These are phyloP conservation scores for Teratosphaeria zuluensis DNA, from an alignment of 2,329 filamentous ascomycete genomes.

Conservation along the genomic window DNA sequence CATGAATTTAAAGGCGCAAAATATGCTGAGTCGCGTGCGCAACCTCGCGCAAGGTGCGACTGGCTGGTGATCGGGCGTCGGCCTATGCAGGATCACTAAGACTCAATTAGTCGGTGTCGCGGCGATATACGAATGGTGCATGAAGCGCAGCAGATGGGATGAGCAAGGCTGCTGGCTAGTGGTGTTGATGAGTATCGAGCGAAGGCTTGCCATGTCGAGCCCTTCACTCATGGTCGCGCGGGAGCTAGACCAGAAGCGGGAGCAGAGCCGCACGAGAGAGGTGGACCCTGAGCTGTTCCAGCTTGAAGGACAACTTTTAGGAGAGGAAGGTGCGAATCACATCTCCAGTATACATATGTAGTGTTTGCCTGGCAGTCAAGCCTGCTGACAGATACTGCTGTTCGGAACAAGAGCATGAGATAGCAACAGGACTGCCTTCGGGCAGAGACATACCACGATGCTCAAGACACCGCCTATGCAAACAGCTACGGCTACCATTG, in stretches of 20 bases:
- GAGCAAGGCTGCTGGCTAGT: conserved; percentile 11
- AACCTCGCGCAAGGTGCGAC: not conserved
- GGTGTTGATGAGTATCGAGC: not conserved
- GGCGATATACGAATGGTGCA: not conserved
- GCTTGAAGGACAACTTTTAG: not conserved
- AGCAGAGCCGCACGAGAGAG: not conserved
- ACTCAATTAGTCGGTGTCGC: not conserved
- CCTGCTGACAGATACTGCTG: not conserved
- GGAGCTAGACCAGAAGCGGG: not conserved
- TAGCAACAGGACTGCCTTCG: conserved; percentile 10
- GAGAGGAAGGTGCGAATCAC: not conserved
- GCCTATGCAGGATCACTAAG: not conserved
- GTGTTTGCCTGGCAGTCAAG: not conserved
- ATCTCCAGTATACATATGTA: not conserved
- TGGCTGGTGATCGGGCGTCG: not conserved
- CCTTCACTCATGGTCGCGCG: not conserved
- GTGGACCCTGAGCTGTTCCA: not conserved
- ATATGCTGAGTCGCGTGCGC: not conserved
- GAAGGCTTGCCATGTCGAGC: not conserved
- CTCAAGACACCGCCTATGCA: conserved; percentile 80
- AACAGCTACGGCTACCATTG: conserved; percentile 90
- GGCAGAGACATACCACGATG: conserved; percentile 25
- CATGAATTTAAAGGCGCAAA: not conserved
- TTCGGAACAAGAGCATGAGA: conserved; percentile 6
- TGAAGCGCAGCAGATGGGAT: conserved; percentile 8